Evolutionary conservation across 208 protist species (phyloP), one percentile per base, ranked within the genome.

Genomic region (Leptomonas pyrrhocoris): DNA sequence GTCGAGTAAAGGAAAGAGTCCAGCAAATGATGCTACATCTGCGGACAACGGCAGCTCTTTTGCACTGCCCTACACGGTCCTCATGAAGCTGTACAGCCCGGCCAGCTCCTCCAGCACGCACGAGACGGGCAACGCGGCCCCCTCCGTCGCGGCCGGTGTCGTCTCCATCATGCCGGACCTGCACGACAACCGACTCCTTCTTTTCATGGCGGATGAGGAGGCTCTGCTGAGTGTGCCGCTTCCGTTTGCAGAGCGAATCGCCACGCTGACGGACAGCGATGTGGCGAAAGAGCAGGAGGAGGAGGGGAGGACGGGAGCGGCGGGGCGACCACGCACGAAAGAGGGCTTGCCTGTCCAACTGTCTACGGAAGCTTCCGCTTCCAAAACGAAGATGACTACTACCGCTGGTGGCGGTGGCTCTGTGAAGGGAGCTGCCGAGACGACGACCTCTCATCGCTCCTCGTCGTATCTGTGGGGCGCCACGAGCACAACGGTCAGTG

Each of bases 201-300:
- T 89, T 21, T 73, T 78, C 25, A 30, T 71, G 19, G 70, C 48
- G 5, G 57, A 77, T 15, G 46, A 64, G 2, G 80, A 85, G 30
- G 53, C 51, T 6, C 70, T 89, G 38, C 70, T 85, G 46, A 81
- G 72, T 19, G 74, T 89, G 42, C 60, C 61, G 56, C 67, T 89
- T 3, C 83, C 83, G 0, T 83, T 89, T 64, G n/a, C 28, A 9
- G 61, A 71, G 34, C 16, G 15, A 0, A 48, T 64, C 3, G 23
- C 27, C 31, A 64, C 56, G 8, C 34, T 73, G n/a, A 64, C 43
- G 9, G 67, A 73, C 36, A 11, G 30, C 46, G 38, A 31, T 15
- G 43, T 27, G 45, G 28, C n/a, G 19, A 46, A 57, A 18, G 48
- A 2, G n/a, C 25, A 54, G 12, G 1, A 23, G 12, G 1, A 23